phyloP scores from a whole-genome alignment of 495 filamentous ascomycete genomes.

The Penicillium samsonianum region DNA sequence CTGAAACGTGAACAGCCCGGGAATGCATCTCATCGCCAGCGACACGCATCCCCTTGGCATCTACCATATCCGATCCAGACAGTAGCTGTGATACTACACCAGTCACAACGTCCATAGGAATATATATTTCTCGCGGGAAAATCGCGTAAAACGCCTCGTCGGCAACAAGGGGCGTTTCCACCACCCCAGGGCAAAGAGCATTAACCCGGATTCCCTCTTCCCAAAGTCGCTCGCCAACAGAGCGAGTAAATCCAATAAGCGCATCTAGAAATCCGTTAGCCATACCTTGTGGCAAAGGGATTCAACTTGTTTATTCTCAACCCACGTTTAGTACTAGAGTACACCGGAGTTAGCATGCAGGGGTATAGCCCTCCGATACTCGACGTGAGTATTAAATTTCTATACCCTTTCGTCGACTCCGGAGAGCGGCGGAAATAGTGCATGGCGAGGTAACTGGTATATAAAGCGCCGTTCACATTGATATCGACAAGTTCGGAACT shows the following conservation, averaged over 20 bases:
- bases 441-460: slow-evolving; percentile 59
- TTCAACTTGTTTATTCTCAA: not conserved
- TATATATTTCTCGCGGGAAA: slow-evolving; percentile 12
- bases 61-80: slow-evolving; percentile 16
- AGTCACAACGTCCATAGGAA: slow-evolving; percentile 14
- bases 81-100: slow-evolving; percentile 11
- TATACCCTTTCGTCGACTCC: not conserved
- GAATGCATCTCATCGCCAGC: slow-evolving; percentile 12
- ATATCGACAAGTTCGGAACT: slow-evolving; percentile 54
- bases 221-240: slow-evolving; percentile 13
- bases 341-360: slow-evolving; percentile 17
- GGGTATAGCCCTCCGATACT: slow-evolving; percentile 28
- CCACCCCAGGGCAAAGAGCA: slow-evolving; percentile 24
- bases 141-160: not conserved
- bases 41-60: slow-evolving; percentile 17
- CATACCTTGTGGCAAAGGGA: not conserved
- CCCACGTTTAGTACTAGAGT: slow-evolving; percentile 23
- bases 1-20: slow-evolving; percentile 19
- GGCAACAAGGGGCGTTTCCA: slow-evolving; percentile 18
- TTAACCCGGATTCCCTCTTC: slow-evolving; percentile 25
- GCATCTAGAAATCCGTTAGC: slow-evolving; percentile 13
- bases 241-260: slow-evolving; percentile 22
- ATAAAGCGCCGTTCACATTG: slow-evolving; percentile 64
- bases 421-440: slow-evolving; percentile 29
- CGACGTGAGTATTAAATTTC: slow-evolving; percentile 20